Evolutionary conservation across 768 basidiomycete species (phyloP), one percentile per base, ranked within the genome.

Genomic region (Rhizopogon vinicolor): DNA sequence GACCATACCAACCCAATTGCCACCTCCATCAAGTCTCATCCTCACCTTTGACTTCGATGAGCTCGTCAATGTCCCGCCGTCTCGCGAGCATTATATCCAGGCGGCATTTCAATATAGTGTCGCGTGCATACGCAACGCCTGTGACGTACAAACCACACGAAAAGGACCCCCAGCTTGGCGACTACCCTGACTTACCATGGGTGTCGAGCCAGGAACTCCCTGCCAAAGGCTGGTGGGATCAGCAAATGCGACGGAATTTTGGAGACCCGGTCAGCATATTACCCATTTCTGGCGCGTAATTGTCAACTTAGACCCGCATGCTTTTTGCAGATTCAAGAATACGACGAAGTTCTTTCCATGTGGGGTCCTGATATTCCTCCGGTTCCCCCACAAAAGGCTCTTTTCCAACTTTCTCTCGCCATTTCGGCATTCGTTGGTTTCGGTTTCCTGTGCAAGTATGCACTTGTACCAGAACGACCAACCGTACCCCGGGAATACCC

Each of bases 291-390:
- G 48, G 22, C n/a, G 55, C 45, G 13, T 56, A 51, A 51, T 56
- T 60, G 9, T 37, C 16, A 58, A 51, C 55, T 59, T 58, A 60
- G 46, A 65, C 44, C 1, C 63, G 53, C 49, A 54, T 41, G 57
- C 12, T 37, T 37, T 25, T 43, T 31, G 44, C 63, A 93, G 91
- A 70, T 91, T 33, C 91, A 89, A 56, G 89, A 91, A 69, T 77
- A 82, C 64, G 89, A 92, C 51, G 91, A 93, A 63, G 74, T 89
- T 22, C 70, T 87, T 54, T 90, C 87, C 39, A 90, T 93, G 87
- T 93, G 89, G 89, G 89, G 90, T 25, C 90, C 90, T 19, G 91
- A 93, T 63, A 74, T 82, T 29, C 80, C 91, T 41, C 77, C 78
- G 19, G 73, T 89, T 12, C 71, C 77, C 12, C 84, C 88, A 25